Evolutionary conservation across 306 rosid genomes (phyloP), one percentile per base, ranked within the genome.

Genomic region (Lagenaria siceraria): DNA sequence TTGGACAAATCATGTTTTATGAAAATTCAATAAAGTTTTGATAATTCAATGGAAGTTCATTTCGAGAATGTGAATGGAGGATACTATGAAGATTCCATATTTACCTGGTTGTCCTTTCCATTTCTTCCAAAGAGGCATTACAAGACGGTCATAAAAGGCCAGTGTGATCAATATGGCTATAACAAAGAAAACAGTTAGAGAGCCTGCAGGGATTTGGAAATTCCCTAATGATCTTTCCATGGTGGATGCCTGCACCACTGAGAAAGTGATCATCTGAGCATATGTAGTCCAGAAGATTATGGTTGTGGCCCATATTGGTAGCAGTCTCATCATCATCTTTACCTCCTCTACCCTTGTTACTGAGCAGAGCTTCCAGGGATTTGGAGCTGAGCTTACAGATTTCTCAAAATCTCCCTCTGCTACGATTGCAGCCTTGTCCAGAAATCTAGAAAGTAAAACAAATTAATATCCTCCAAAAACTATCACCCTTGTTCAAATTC

Each of bases 291-390:
- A 94, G 81, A 94, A 94, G 80, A 92, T 80, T 78, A 94, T 94
- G 82, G 98, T 90, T 40, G 98, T 94, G 60, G 95, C 97, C 98
- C 97, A 94, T 82, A 92, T 82, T 24, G 98, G 98, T n/a, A 92
- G 81, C 31, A 94, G 83, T 46, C 89, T 90, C 58, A 77, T 82
- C 90, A 94, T 81, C 98, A 92, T 94, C 83, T 94, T 94, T 81
- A 92, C 97, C 81, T 94, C 98, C 81, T 94, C 98, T 13, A 92
- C 87, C 77, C 90, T 89, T 84, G 95, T 90, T 75, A 90, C 77
- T 14, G 98, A 76, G 85, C 93, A 83, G 51, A 94, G 68, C 83
- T 84, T 92, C 96, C 98, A 92, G 0, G 93, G 97, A 75, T 87
- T 90, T 24, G 92, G 89, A 35, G 74, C 84, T 77, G 85, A 77